Evolutionary conservation across 116 monocot genomes (phyloP).

Genomic region (Dioscorea cayenensis): DNA sequence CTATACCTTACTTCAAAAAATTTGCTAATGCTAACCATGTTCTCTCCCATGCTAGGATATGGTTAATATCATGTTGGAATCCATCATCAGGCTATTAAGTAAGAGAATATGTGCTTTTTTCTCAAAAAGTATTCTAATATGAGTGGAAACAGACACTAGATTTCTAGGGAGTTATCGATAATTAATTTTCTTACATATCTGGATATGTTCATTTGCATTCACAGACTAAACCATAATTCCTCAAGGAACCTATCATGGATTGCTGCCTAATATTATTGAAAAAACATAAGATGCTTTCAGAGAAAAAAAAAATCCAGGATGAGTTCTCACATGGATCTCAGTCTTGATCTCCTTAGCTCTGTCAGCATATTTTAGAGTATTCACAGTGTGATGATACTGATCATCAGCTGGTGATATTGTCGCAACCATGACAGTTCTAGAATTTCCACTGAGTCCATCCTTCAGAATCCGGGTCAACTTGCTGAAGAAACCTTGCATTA

Average conservation of each 20-base stretch:
- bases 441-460: constrained; percentile 97
- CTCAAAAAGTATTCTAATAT: neutral
- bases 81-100: neutral
- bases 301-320: neutral
- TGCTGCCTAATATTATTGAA: neutral
- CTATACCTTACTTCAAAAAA: too few relatives aligned
- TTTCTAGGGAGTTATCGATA: too few relatives aligned
- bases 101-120: too few relatives aligned
- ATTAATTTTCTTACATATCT: too few relatives aligned
- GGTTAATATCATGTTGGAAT: neutral
- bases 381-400: constrained; percentile 95
- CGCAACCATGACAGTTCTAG: constrained; percentile 96
- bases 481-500: constrained; percentile 31
- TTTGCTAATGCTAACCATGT: too few relatives aligned
- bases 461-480: constrained; percentile 94
- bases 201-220: too few relatives aligned
- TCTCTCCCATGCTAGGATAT: too few relatives aligned
- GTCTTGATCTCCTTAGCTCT: constrained; percentile 99
- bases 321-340: constrained; percentile 63
- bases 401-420: constrained; percentile 92
- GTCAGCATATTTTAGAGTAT: constrained; percentile 98
- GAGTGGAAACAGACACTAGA: too few relatives aligned
- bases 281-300: neutral
- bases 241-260: neutral
- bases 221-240: too few relatives aligned